Base-by-base conservation (phyloP, 2,329 filamentous ascomycete species). In the Alternaria postmessia region DNA sequence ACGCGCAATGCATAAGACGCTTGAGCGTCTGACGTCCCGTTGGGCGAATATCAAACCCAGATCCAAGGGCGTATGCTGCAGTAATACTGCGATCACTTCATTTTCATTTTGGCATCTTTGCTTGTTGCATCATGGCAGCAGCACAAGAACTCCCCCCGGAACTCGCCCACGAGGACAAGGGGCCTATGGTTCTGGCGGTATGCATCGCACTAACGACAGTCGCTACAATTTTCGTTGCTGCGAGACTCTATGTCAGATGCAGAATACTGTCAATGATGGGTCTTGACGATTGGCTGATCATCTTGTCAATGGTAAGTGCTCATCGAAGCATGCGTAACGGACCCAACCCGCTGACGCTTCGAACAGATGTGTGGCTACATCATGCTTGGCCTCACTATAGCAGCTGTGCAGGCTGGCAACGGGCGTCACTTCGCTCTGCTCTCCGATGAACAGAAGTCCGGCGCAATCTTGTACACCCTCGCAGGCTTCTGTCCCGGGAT, bases 311-410 rank as follows among this genome's bases (percentile, higher is more conserved):
- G 32, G 48, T 51, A 7, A 5, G 34, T 20, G 7, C 8, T 18
- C 34, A n/a, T 1, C 16, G 11, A 16, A 12, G 20, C 8, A 5
- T 9, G 28, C 36, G 20, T 12, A 14, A 26, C 22, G 24, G 6
- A 16, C n/a, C 18, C 20, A 16, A n/a, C 48, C 11, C 22, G 32
- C 34, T 51, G 48, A 51, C 3, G 14, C 14, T 26, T n/a, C 20
- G 14, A 22, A 12, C 22, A 51, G 48, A n/a, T 39, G n/a, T 51
- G 48, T 26, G 48, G 48, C 30, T 38, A 51, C 32, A 24, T 26
- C 14, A 51, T 39, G 48, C 48, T 51, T 38, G 48, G 48, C 20
- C 48, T 51, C 8, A 38, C 48, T 20, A 51, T 51, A 51, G 48
- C 48, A 28, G 48, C 48, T 7, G 48, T 51, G 11, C 32, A n/a